Evolutionary conservation across 164 flowering plant genomes (phyloP).

Genomic region (Santalum album): DNA sequence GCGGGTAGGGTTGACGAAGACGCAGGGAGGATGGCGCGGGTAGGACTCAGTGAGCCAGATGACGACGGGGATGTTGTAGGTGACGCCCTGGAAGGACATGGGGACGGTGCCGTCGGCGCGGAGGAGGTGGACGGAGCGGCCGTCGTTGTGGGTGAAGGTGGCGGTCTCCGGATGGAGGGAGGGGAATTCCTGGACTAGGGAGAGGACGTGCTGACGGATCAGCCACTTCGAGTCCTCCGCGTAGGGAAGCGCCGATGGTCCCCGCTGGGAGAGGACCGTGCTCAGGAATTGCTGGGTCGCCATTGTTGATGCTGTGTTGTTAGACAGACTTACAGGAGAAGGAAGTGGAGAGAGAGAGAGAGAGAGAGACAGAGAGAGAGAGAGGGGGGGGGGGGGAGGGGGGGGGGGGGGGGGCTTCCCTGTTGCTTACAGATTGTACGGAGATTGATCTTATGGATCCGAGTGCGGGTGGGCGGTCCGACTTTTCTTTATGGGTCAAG

Average conservation of each 20-base stretch:
- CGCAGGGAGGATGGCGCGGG: constrained; percentile 7
- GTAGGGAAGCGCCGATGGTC: constrained; percentile 6
- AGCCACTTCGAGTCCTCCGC: constrained; percentile 6
- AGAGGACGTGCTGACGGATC: constrained; percentile 5
- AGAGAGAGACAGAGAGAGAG: too few species aligned
- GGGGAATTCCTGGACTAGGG: not conserved
- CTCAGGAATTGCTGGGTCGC: constrained; percentile 5
- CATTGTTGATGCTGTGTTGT: too few species aligned
- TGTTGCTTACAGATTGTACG: too few species aligned
- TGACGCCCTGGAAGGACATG: constrained; percentile 6
- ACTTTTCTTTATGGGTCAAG: too few species aligned
- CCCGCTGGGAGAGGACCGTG: constrained; percentile 2
- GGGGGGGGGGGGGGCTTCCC: too few species aligned
- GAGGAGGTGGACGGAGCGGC: constrained; percentile 6
- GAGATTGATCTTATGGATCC: too few species aligned
- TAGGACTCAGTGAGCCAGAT: constrained; percentile 7
- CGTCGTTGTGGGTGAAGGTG: constrained; percentile 9
- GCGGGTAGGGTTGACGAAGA: constrained; percentile 6
- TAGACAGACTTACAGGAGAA: too few species aligned
- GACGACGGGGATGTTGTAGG: constrained; percentile 9
- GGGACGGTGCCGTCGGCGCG: constrained; percentile 7
- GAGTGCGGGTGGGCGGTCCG: too few species aligned
- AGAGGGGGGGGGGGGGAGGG: too few species aligned
- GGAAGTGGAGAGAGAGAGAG: too few species aligned
- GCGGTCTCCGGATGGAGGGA: constrained; percentile 4